Percentiles rank a stretch among this genome's conserved stretches.
phyloP scores from a whole-genome alignment of 768 basidiomycete species.

The Agaricus blazei region DNA sequence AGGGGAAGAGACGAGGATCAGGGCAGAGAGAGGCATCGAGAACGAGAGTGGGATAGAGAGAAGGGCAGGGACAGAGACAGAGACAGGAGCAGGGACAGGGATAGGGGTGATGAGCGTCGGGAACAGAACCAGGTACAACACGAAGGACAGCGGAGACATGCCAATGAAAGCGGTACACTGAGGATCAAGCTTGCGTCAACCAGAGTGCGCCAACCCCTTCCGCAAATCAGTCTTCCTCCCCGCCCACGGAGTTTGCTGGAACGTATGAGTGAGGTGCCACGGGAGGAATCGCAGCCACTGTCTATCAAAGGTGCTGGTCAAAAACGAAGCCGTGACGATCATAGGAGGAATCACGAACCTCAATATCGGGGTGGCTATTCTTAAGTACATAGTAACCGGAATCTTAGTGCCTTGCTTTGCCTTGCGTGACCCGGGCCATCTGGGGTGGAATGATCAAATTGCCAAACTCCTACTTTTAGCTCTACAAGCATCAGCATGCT shows the following conservation, averaged over 20 bases:
- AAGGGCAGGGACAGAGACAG: conserved; percentile 4
- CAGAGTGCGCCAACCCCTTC: not conserved
- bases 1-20: conserved; percentile 13
- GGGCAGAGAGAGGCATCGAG: conserved; percentile 18
- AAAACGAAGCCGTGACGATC: conserved; percentile 9
- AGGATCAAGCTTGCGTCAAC: conserved; percentile 1
- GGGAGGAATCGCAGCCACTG: not conserved
- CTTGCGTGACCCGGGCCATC: not conserved
- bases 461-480: conserved; percentile 9
- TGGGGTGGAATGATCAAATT: not conserved
- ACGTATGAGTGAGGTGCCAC: not conserved
- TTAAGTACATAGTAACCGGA: conserved; percentile 10
- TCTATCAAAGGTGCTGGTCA: conserved; percentile 11
- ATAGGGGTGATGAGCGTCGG: not conserved
- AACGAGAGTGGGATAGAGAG: conserved; percentile 7
- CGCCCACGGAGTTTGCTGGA: conserved; percentile 1
- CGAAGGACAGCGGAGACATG: conserved; percentile 10
- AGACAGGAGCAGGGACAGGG: conserved; percentile 3
- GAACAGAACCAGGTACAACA: not conserved
- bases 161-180: conserved; percentile 7
- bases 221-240: not conserved
- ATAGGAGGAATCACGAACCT: conserved; percentile 19
- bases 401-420: conserved; percentile 11
- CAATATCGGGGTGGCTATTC: conserved; percentile 48
- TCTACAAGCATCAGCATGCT: conserved; percentile 12